phyloP scores from a whole-genome alignment of 164 flowering plant genomes.

The Platanus orientalis region DNA sequence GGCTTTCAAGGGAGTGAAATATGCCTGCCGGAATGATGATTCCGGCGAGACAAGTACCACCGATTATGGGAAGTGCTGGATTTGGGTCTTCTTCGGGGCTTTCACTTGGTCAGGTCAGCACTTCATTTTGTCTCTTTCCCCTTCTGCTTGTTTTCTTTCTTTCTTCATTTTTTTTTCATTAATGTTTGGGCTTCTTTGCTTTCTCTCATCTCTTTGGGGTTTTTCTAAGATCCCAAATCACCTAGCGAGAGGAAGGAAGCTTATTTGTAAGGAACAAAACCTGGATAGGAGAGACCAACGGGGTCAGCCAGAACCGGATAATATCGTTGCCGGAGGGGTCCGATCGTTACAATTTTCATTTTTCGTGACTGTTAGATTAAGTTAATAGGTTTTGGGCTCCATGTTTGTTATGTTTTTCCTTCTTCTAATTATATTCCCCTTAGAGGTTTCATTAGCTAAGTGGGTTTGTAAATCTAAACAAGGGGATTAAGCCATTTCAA shows the following conservation, averaged over 20 bases:
- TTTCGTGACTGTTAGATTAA: not conserved
- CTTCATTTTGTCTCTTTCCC: slow-evolving; percentile 1
- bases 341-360: too few relatives aligned
- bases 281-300: too few relatives aligned
- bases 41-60: slow-evolving; percentile 16
- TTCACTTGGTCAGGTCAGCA: slow-evolving; percentile 24
- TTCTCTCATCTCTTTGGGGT: not conserved
- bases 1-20: slow-evolving; percentile 9
- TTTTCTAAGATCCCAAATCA: too few relatives aligned
- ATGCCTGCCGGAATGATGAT: slow-evolving; percentile 23
- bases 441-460: not conserved
- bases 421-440: not conserved
- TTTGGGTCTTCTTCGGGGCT: slow-evolving; percentile 22
- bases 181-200: not conserved
- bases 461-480: not conserved
- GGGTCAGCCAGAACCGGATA: too few relatives aligned
- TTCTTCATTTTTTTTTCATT: not conserved
- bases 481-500: not conserved
- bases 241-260: too few relatives aligned
- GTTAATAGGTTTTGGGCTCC: not conserved
- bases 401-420: not conserved
- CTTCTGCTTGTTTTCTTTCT: not conserved
- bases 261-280: too few relatives aligned
- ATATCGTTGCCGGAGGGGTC: too few relatives aligned
- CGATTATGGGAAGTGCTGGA: slow-evolving; percentile 17